phyloP scores from a whole-genome alignment of 106 monocot genomes.

The Dendrobium chrysotoxum region DNA sequence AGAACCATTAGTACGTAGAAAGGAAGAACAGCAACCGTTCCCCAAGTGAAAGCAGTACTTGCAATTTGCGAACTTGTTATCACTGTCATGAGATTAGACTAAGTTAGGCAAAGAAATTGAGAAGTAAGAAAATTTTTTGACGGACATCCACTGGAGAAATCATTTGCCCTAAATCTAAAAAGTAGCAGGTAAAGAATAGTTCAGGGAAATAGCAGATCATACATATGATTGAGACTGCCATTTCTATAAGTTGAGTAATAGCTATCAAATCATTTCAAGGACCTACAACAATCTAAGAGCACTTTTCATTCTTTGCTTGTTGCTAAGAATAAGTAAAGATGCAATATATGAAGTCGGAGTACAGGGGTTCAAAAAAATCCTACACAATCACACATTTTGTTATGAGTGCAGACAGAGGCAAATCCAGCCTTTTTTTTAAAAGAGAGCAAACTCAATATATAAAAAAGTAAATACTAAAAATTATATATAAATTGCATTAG shows the following conservation, averaged over 20 bases:
- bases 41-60: constrained; percentile 72
- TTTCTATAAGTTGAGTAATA: not conserved
- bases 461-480: no score
- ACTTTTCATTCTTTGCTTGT: not conserved
- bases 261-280: not conserved
- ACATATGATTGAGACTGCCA: no score
- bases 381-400: no score
- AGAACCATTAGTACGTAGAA: constrained; percentile 94
- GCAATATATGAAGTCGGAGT: not conserved
- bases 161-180: not conserved
- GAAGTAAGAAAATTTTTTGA: not conserved
- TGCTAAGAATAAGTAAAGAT: not conserved
- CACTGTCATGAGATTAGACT: constrained; percentile 29
- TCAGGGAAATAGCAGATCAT: not conserved
- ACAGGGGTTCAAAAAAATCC: not conserved
- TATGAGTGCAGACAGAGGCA: no score
- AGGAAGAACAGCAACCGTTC: constrained; percentile 90
- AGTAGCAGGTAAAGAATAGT: not conserved
- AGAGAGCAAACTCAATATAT: no score
- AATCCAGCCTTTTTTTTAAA: no score
- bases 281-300: not conserved
- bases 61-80: constrained; percentile 72
- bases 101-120: not conserved
- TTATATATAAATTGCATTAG: no score
- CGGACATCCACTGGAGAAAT: not conserved